A percentile compares a stretch with the other conserved stretches of the same genome.
phyloP scores from a whole-genome alignment of 2,329 filamentous ascomycete species.

The Aotearoamyces nothofagi region DNA sequence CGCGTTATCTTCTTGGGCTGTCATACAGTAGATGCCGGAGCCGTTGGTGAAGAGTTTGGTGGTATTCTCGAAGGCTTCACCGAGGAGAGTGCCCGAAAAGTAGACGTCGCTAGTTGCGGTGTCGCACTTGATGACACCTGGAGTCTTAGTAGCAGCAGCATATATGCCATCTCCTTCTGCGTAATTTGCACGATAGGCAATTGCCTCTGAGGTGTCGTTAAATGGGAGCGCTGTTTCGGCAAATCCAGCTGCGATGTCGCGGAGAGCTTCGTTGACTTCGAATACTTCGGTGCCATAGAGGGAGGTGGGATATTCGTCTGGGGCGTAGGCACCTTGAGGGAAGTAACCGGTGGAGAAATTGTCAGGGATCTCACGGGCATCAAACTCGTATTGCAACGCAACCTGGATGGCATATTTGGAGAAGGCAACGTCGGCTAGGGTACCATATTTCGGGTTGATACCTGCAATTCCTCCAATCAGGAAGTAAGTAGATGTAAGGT shows the following conservation, averaged over 20 bases:
- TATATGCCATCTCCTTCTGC: constrained; percentile 24
- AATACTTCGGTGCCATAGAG: constrained; percentile 58
- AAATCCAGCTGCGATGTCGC: constrained; percentile 33
- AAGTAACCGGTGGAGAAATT: constrained; percentile 57
- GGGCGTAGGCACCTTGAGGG: constrained; percentile 39
- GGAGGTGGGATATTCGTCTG: constrained; percentile 38
- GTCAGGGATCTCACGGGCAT: constrained; percentile 48
- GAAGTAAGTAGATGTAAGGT: constrained; percentile 55
- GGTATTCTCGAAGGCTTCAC: constrained; percentile 49
- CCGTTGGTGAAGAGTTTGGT: constrained; percentile 52
- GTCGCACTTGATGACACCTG: constrained; percentile 48
- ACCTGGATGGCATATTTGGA: constrained; percentile 59
- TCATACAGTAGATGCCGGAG: constrained; percentile 52
- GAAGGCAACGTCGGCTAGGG: constrained; percentile 51
- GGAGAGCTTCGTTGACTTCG: constrained; percentile 44
- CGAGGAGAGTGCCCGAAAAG: constrained; percentile 45
- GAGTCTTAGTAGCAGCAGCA: constrained; percentile 27
- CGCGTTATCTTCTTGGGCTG: constrained; percentile 59
- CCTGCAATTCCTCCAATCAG: constrained; percentile 59
- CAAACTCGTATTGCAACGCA: constrained; percentile 62
- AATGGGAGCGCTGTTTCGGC: constrained; percentile 33
- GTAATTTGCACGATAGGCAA: constrained; percentile 40
- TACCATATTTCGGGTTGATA: constrained; percentile 53
- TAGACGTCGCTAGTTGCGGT: constrained; percentile 58
- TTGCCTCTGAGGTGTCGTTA: constrained; percentile 31